phyloP scores from a whole-genome alignment of 768 basidiomycete genomes.

The Phlebiopsis flavidoalba region DNA sequence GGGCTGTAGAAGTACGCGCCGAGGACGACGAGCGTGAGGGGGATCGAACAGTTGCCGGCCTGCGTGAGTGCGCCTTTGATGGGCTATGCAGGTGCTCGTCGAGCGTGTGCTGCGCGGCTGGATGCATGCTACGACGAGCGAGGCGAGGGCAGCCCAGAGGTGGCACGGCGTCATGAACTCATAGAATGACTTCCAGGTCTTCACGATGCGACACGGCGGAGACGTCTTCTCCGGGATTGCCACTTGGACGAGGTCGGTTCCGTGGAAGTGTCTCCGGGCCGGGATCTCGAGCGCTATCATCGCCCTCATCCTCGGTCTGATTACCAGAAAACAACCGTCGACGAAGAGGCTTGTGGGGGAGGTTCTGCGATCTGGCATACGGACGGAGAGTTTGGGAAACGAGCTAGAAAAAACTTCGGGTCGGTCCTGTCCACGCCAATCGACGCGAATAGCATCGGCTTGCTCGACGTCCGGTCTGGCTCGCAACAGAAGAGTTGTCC shows the following conservation, averaged over 20 bases:
- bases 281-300: constrained; percentile 17
- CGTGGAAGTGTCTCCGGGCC: constrained; percentile 7
- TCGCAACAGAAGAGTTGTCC: constrained; percentile 10
- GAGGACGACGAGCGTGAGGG: constrained; percentile 85
- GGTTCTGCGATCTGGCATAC: not conserved
- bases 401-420: constrained; percentile 49
- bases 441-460: constrained; percentile 15
- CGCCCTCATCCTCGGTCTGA: constrained; percentile 17
- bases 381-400: constrained; percentile 59
- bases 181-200: constrained; percentile 40
- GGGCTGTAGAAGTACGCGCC: constrained; percentile 84
- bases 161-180: constrained; percentile 82
- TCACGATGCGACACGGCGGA: constrained; percentile 21
- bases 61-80: constrained; percentile 62
- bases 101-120: constrained; percentile 71
- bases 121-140: constrained; percentile 72
- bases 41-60: constrained; percentile 78
- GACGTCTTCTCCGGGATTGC: constrained; percentile 23
- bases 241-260: constrained; percentile 18
- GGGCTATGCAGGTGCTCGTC: constrained; percentile 56
- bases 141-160: constrained; percentile 72
- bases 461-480: constrained; percentile 4
- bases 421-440: constrained; percentile 7
- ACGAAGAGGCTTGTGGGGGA: constrained; percentile 2
- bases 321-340: constrained; percentile 14